These are phyloP conservation scores for Entelexis paramagnoliae DNA, from an alignment of 1,139 yeast species.

Conservation along the genomic window DNA sequence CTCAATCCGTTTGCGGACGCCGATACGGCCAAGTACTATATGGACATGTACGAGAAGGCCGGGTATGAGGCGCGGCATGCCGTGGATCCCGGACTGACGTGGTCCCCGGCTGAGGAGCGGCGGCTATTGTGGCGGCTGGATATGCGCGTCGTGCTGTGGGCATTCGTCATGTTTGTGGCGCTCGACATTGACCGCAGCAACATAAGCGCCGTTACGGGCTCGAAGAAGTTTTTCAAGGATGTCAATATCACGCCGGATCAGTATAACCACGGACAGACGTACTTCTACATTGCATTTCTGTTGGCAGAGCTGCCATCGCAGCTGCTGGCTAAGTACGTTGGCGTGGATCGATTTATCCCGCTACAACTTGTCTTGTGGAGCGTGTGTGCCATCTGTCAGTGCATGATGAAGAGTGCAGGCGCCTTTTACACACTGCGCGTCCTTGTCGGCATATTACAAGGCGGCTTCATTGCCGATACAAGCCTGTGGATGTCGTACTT, in stretches of 20 bases:
- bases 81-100: constrained; percentile 39
- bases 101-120: constrained; percentile 40
- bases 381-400: constrained; percentile 41
- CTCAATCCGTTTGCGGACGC: no score
- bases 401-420: constrained; percentile 32
- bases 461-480: constrained; percentile 50
- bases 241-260: constrained; percentile 39
- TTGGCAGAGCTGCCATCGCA: constrained; percentile 49
- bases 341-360: constrained; percentile 48
- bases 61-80: constrained; percentile 39
- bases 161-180: constrained; percentile 43
- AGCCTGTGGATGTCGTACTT: constrained; percentile 48
- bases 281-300: constrained; percentile 39
- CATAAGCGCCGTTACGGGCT: constrained; percentile 43
- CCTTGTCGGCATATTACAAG: constrained; percentile 42
- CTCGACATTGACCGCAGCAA: constrained; percentile 44
- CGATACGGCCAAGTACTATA: constrained; percentile 29
- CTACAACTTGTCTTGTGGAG: constrained; percentile 45
- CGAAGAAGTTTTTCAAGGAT: constrained; percentile 42
- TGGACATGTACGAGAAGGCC: constrained; percentile 30
- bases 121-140: constrained; percentile 38
- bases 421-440: constrained; percentile 40
- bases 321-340: constrained; percentile 42
- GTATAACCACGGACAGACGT: constrained; percentile 42
- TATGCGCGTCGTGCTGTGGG: constrained; percentile 39